A percentile compares a stretch with the other conserved stretches of the same genome.
phyloP scores from a whole-genome alignment of 805 yeast genomes.

The Candida insectalens region DNA sequence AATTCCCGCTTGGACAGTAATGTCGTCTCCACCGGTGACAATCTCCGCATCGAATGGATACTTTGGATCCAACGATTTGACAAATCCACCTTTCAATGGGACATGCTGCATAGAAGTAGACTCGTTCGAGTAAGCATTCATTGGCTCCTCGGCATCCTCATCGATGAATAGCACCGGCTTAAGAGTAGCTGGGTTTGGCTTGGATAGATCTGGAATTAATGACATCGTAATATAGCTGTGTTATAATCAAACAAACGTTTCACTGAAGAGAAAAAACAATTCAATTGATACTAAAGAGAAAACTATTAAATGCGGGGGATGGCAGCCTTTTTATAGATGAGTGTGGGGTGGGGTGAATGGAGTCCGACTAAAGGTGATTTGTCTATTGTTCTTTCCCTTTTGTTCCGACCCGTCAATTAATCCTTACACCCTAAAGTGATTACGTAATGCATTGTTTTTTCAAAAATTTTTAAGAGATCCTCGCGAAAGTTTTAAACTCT shows the following conservation, averaged over 20 bases:
- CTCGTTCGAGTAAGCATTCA: constrained; percentile 17
- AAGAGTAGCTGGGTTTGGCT: constrained; percentile 14
- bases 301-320: too few relatives aligned
- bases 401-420: too few relatives aligned
- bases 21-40: constrained; percentile 37
- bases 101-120: constrained; percentile 22
- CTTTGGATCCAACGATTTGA: constrained; percentile 26
- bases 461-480: too few relatives aligned
- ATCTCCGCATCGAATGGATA: constrained; percentile 30
- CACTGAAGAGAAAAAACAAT: too few relatives aligned
- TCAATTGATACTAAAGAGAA: too few relatives aligned
- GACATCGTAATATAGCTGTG: constrained; percentile 4
- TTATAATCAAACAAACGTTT: background rate
- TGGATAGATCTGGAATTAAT: constrained; percentile 13
- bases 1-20: constrained; percentile 25
- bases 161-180: constrained; percentile 31
- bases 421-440: too few relatives aligned
- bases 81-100: constrained; percentile 24
- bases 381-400: too few relatives aligned
- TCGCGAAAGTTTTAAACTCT: too few relatives aligned
- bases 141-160: constrained; percentile 26
- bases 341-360: too few relatives aligned
- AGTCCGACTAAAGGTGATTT: too few relatives aligned
- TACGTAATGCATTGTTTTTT: too few relatives aligned
- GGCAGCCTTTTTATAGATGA: too few relatives aligned